Base-by-base conservation (phyloP, 495 filamentous ascomycete genomes). In the Penicillium lividum region DNA sequence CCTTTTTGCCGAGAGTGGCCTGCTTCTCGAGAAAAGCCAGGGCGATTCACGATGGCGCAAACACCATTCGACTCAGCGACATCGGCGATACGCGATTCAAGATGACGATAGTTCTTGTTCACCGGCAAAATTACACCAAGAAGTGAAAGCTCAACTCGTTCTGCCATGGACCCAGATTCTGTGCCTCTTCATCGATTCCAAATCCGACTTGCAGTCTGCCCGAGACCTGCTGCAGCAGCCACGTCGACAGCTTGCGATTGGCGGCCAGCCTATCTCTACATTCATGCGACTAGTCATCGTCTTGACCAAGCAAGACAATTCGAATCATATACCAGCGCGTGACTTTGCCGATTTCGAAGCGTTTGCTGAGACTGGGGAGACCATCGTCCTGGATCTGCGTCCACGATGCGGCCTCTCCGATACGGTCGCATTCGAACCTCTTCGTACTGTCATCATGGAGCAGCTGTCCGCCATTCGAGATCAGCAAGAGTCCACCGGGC, bases 121-220 rank as follows among this genome's bases (percentile, higher is more conserved):
- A 57, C 34, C 10, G 10, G 22, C 34, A 51, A 53, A 64, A 25
- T 36, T 58, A 30, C 30, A 60, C 44, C 16, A 45, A 15, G 53
- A 64, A 48, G 38, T 60, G 10, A 59, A 57, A 31, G 43, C 51
- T 10, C 36, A 53, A 28, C 36, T 48, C 7, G 36, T 65, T 13
- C 52, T 65, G 18, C 56, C 53, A 36, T 65, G 53, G 63, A 57
- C 56, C 11, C 48, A 54, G 11, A 44, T 65, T 22, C 27, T 65
- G 0, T 65, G 59, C 28, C 31, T 65, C 0, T 65, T 65, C 31
- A 29, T 65, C 4, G 11, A 65, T 30, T 48, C 42, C 15, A 6
- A 7, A 8, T 48, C 46, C 3, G 58, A 65, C 7, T 47, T 60
- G 11, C 10, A 51, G 46, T 11, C 29, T 7, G 42, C 40, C 22